Evolutionary conservation across 257 asterid species (phyloP).

Genomic region (Nicotiana noctiflora): DNA sequence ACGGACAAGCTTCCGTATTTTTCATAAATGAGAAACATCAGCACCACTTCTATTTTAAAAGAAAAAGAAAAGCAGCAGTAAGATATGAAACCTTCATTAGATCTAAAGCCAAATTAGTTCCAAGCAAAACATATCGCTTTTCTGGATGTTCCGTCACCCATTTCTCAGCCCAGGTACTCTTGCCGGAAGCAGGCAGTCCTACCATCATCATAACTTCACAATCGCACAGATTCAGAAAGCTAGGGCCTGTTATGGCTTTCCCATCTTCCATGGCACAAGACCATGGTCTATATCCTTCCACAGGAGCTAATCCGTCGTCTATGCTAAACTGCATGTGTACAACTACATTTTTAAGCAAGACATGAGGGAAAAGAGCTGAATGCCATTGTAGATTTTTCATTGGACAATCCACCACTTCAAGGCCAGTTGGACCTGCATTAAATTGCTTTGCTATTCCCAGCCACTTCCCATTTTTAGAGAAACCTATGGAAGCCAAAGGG

Average conservation of each 20-base stretch:
- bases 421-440: constrained; percentile 42
- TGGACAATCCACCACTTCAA: constrained; percentile 32
- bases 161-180: constrained; percentile 65
- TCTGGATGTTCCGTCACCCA: constrained; percentile 45
- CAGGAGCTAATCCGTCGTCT: constrained; percentile 42
- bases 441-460: constrained; percentile 48
- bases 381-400: constrained; percentile 21
- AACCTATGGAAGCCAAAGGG: constrained; percentile 49
- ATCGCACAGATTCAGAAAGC: constrained; percentile 22
- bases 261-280: constrained; percentile 37
- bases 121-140: constrained; percentile 53
- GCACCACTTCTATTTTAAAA: not conserved
- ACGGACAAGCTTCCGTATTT: not conserved
- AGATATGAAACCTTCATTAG: constrained; percentile 45
- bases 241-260: constrained; percentile 36
- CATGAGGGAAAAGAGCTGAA: constrained; percentile 55
- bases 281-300: constrained; percentile 53
- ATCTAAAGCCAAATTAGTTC: constrained; percentile 46
- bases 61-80: not conserved
- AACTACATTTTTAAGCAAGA: constrained; percentile 47
- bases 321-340: constrained; percentile 45
- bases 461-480: constrained; percentile 53
- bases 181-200: constrained; percentile 65
- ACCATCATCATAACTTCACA: constrained; percentile 61
- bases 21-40: not conserved